phyloP scores from a whole-genome alignment of 2,329 filamentous ascomycete genomes.

The Penicillium fuscoglaucum region DNA sequence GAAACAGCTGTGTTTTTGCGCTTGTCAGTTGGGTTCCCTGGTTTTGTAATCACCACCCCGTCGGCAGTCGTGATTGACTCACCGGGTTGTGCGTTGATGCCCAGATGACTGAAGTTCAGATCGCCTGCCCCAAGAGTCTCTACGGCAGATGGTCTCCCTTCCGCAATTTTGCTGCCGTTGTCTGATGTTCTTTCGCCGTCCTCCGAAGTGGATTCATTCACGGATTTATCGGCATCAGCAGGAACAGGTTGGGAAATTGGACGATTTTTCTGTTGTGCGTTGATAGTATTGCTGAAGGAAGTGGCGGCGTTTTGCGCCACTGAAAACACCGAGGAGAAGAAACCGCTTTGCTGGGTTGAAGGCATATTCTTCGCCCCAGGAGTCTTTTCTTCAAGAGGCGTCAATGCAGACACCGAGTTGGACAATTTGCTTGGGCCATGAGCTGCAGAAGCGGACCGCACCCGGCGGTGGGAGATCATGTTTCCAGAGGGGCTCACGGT shows the following conservation, averaged over 20 bases:
- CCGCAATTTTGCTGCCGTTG: slow-evolving; percentile 34
- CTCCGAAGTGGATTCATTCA: slow-evolving; percentile 28
- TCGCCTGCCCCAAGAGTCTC: slow-evolving; percentile 88
- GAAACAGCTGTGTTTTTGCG: slow-evolving; percentile 40
- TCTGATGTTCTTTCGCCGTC: slow-evolving; percentile 26
- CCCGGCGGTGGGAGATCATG: slow-evolving; percentile 71
- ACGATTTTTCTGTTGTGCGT: slow-evolving; percentile 51
- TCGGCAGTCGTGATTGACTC: slow-evolving; percentile 40
- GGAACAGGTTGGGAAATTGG: slow-evolving; percentile 33
- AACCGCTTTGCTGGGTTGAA: slow-evolving; percentile 60
- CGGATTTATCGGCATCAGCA: slow-evolving; percentile 34
- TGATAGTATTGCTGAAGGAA: slow-evolving; percentile 67
- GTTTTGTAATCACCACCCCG: slow-evolving; percentile 40
- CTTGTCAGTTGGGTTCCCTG: slow-evolving; percentile 32
- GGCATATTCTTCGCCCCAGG: slow-evolving; percentile 56
- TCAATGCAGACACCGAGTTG: slow-evolving; percentile 67
- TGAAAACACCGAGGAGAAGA: slow-evolving; percentile 92
- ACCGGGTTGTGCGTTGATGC: slow-evolving; percentile 56
- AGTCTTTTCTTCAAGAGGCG: slow-evolving; percentile 69
- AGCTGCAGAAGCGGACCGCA: slow-evolving; percentile 56
- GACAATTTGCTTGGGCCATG: slow-evolving; percentile 83
- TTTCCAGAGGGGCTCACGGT: slow-evolving; percentile 64
- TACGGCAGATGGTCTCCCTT: slow-evolving; percentile 71
- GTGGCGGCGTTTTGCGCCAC: slow-evolving; percentile 90
- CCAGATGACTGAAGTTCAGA: slow-evolving; percentile 83